Percentiles rank a stretch among this genome's conserved stretches.
These are phyloP conservation scores for Pleurotus tuoliensis DNA, from an alignment of 768 basidiomycete genomes.

Conservation along the genomic window DNA sequence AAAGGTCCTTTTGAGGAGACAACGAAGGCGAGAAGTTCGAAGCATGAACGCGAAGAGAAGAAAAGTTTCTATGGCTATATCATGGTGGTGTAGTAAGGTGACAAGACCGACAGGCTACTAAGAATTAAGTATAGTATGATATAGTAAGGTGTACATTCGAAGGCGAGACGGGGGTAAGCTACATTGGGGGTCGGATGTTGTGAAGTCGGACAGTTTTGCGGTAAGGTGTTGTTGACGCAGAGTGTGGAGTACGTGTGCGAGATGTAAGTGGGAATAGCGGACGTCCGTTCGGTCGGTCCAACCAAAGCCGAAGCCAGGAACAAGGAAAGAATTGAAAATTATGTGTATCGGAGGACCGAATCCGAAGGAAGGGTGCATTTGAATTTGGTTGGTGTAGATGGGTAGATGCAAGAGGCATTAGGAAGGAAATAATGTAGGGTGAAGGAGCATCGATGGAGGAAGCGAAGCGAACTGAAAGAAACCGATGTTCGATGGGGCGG, in stretches of 20 bases:
- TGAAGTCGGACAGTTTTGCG: neutral
- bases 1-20: neutral
- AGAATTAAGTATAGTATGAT: constrained; percentile 2
- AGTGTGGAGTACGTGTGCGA: neutral
- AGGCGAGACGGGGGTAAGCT: neutral
- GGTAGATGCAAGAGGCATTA: neutral
- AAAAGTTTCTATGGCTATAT: constrained; percentile 6
- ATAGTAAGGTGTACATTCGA: neutral
- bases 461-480: neutral
- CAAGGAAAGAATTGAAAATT: constrained; percentile 1
- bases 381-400: neutral
- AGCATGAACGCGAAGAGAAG: neutral
- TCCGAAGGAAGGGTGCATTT: neutral
- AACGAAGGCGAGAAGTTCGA: neutral
- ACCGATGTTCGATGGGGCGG: neutral
- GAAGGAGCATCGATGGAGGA: neutral
- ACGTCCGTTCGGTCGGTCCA: neutral
- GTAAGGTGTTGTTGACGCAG: neutral
- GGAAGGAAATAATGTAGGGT: neutral
- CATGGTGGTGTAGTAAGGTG: neutral
- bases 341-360: neutral
- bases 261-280: neutral
- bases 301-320: neutral
- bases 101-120: neutral
- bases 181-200: constrained; percentile 2